These are phyloP conservation scores for Sextonia rubra DNA, from an alignment of 164 flowering plant genomes.

Conservation along the genomic window DNA sequence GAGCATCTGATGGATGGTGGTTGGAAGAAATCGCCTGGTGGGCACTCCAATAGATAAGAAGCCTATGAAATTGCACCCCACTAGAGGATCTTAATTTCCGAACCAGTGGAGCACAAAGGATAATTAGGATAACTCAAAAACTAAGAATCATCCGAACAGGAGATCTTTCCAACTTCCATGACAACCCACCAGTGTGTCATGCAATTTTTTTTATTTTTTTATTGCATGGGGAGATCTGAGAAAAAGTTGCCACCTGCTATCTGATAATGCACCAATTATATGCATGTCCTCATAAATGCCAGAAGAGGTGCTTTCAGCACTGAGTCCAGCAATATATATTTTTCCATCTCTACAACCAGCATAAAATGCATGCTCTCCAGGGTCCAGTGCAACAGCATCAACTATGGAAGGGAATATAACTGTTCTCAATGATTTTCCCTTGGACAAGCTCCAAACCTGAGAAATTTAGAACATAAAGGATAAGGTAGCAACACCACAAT, in stretches of 20 bases:
- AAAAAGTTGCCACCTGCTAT: conserved; percentile 48
- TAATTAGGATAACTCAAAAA: not conserved
- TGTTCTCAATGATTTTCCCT: conserved; percentile 55
- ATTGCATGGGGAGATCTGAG: not conserved
- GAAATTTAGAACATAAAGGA: conserved; percentile 9
- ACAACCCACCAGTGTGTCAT: too few relatives aligned
- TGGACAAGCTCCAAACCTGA: conserved; percentile 84
- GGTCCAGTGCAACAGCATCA: conserved; percentile 79
- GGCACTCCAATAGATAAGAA: not conserved
- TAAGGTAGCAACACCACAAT: not conserved
- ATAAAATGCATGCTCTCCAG: conserved; percentile 78
- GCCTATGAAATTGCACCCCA: not conserved
- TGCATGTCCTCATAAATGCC: conserved; percentile 46
- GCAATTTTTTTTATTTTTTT: too few relatives aligned
- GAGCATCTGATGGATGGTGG: not conserved
- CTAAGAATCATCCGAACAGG: too few relatives aligned
- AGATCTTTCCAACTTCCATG: too few relatives aligned
- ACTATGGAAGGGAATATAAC: conserved; percentile 69
- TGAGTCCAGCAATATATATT: conserved; percentile 69
- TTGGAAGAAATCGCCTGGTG: not conserved
- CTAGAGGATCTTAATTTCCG: not conserved
- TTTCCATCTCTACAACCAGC: conserved; percentile 87
- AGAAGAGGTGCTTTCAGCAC: conserved; percentile 38
- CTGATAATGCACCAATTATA: conserved; percentile 58
- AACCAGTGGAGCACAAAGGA: not conserved